These are phyloP conservation scores for Boletus sensibilis DNA, from an alignment of 768 basidiomycete genomes.

Conservation along the genomic window DNA sequence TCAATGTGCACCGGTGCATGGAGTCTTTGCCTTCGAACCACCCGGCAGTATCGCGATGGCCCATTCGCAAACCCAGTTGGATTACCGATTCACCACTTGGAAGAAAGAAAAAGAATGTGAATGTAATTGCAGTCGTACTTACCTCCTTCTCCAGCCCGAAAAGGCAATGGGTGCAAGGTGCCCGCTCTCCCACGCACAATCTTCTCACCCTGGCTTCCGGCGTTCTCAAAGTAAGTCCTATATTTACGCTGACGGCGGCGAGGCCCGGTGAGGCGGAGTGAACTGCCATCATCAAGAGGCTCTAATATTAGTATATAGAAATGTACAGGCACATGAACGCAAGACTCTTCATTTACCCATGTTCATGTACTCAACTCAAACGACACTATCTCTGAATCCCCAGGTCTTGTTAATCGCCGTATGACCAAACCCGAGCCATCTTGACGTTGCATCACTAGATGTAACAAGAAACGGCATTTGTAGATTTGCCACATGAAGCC, in stretches of 20 bases:
- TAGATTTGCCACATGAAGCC: not conserved
- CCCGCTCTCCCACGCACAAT: not conserved
- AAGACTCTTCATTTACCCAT: not conserved
- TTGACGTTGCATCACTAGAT: not conserved
- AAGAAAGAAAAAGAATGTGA: not conserved
- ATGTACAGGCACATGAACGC: not conserved
- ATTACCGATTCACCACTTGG: not conserved
- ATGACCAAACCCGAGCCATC: not conserved
- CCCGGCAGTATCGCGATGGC: not conserved
- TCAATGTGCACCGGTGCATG: not conserved
- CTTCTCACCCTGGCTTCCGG: not conserved
- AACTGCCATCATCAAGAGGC: not conserved
- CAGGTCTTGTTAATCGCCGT: slow-evolving; percentile 3
- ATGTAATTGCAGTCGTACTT: not conserved
- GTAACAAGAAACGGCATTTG: not conserved
- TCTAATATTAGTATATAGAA: not conserved
- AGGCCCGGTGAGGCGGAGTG: not conserved
- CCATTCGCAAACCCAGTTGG: not conserved
- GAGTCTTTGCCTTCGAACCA: not conserved
- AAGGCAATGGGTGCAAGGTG: not conserved
- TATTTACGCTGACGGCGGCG: slow-evolving; percentile 3
- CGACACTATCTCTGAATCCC: not conserved
- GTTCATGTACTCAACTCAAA: not conserved
- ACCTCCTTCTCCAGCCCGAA: not conserved
- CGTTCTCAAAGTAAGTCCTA: not conserved